Conservation (phyloP, 495 filamentous ascomycete species). For the Podospora bellae-mahoneyi region DNA sequence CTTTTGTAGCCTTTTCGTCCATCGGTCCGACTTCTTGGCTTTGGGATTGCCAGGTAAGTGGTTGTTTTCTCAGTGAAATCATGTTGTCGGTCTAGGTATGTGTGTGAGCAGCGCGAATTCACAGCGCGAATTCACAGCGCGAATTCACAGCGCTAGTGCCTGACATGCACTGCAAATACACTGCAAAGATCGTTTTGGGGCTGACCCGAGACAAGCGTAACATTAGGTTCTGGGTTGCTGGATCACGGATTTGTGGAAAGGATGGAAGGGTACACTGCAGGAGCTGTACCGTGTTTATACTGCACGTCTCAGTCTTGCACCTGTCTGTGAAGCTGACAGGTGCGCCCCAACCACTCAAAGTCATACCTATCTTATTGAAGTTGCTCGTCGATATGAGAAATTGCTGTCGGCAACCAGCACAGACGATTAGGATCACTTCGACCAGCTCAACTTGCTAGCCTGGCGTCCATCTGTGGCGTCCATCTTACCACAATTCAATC, state of each 20-base stretch:
- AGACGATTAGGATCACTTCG: too few species aligned
- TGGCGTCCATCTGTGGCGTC: too few species aligned
- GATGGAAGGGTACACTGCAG: neutral
- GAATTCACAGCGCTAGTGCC: neutral
- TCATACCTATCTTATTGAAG: too few species aligned
- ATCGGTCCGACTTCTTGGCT: neutral
- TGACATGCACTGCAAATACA: neutral
- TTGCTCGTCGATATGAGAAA: too few species aligned
- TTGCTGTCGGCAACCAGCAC: too few species aligned
- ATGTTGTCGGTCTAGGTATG: neutral
- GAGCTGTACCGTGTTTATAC: neutral
- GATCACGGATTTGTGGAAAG: neutral
- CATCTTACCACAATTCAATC: too few species aligned
- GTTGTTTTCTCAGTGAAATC: neutral
- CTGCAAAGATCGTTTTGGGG: neutral
- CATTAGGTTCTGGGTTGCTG: neutral
- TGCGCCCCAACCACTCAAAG: neutral
- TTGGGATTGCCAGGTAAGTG: too few species aligned
- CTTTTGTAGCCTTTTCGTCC: neutral
- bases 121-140: neutral
- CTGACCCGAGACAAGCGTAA: neutral
- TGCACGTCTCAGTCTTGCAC: neutral
- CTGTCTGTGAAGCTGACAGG: neutral
- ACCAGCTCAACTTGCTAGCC: too few species aligned
- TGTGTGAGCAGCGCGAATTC: neutral